These are phyloP conservation scores for Brassica hybrid DNA, from an alignment of 441 rosid genomes.

Conservation along the genomic window DNA sequence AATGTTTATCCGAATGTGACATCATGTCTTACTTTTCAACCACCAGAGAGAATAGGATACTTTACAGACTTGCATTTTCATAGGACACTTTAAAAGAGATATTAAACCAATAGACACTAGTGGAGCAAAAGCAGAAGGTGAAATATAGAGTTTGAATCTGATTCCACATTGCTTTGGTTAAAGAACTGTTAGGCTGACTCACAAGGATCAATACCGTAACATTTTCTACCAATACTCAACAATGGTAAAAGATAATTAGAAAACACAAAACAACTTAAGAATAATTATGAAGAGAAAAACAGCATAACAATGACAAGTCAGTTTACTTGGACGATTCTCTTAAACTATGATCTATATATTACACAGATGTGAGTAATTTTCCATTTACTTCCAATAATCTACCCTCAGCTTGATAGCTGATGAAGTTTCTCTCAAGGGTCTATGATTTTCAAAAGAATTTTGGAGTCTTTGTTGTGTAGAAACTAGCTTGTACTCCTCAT, in stretches of 20 bases:
- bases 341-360: constrained; percentile 35
- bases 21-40: constrained; percentile 22
- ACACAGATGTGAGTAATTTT: constrained; percentile 28
- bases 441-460: constrained; percentile 32
- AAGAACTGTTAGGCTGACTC: constrained; percentile 28
- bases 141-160: constrained; percentile 26
- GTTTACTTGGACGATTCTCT: constrained; percentile 13
- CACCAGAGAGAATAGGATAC: neutral
- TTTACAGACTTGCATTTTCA: neutral
- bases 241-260: neutral
- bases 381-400: constrained; percentile 31
- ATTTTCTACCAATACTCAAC: neutral
- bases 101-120: constrained; percentile 1
- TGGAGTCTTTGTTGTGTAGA: constrained; percentile 3
- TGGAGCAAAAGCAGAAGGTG: constrained; percentile 15
- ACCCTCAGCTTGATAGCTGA: constrained; percentile 21
- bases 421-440: constrained; percentile 24
- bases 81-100: neutral
- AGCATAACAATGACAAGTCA: constrained; percentile 7
- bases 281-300: neutral
- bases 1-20: constrained; percentile 26
- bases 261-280: neutral
- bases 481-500: constrained; percentile 66
- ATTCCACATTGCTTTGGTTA: constrained; percentile 15
- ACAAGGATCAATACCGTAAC: constrained; percentile 14